Conservation (phyloP, 495 filamentous ascomycete genomes). For the Bacidia gigantensis region DNA sequence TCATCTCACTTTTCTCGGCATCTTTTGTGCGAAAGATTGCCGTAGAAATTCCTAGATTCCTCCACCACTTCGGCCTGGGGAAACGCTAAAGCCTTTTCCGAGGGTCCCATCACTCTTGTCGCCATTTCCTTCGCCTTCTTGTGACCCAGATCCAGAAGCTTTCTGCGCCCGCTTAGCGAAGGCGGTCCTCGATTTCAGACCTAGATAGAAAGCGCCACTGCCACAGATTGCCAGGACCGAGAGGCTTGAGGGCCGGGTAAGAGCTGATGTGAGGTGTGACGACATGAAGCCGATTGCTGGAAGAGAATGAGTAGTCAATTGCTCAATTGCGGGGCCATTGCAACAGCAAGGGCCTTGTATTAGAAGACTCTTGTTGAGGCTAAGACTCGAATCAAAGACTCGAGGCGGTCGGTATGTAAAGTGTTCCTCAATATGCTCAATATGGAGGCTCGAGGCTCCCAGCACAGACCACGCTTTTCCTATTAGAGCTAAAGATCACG, state of each 20-base stretch:
- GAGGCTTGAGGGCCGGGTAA: constrained; percentile 10
- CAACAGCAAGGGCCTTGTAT: too few relatives aligned
- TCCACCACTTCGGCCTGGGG: constrained; percentile 1
- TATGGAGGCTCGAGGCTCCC: too few relatives aligned
- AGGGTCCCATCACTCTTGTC: neutral
- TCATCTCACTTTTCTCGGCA: neutral
- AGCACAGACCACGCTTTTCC: too few relatives aligned
- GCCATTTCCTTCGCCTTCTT: neutral
- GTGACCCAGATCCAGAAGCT: neutral
- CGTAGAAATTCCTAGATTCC: neutral
- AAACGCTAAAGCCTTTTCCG: neutral
- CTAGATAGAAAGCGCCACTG: constrained; percentile 17
- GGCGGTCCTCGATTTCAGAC: constrained; percentile 15
- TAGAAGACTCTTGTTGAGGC: too few relatives aligned
- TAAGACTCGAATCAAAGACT: too few relatives aligned
- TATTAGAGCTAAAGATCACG: too few relatives aligned
- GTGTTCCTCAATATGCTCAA: too few relatives aligned
- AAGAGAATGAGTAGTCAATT: too few relatives aligned
- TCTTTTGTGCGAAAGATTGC: neutral
- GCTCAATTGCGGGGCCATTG: too few relatives aligned
- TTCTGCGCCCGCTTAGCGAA: neutral
- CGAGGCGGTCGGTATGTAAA: too few relatives aligned
- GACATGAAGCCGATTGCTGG: neutral
- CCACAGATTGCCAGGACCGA: constrained; percentile 10
- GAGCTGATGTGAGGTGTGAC: neutral